Conservation (phyloP, 208 protist genomes). For the Tritrichomonas musculus region DNA sequence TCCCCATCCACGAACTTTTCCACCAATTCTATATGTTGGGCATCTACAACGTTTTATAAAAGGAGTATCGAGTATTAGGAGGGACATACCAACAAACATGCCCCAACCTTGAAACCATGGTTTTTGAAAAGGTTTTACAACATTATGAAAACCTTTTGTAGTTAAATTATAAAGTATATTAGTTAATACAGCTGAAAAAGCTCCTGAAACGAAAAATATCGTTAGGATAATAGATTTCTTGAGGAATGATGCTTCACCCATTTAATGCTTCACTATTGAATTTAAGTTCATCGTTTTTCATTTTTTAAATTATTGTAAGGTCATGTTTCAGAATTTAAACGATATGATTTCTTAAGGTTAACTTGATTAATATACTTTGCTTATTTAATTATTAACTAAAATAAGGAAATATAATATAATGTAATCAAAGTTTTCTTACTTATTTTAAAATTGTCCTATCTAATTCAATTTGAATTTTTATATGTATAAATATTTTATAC, state of each 20-base stretch:
- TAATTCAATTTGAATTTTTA: too few species aligned
- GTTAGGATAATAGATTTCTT: neutral
- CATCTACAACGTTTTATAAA: neutral
- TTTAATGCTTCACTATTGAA: too few species aligned
- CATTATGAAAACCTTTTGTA: neutral
- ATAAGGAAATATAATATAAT: too few species aligned
- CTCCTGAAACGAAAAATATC: neutral
- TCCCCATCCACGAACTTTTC: neutral
- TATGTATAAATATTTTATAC: too few species aligned
- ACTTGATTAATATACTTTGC: too few species aligned
- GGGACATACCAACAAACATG: conserved; percentile 9
- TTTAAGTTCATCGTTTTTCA: too few species aligned
- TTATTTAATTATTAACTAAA: too few species aligned
- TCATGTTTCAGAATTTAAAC: too few species aligned
- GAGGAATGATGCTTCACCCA: neutral
- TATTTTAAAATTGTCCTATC: too few species aligned
- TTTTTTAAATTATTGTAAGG: too few species aligned
- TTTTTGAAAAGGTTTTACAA: neutral
- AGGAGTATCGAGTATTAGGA: neutral
- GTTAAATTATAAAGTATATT: neutral
- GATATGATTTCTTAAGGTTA: too few species aligned
- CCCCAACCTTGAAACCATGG: neutral
- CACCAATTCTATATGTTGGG: neutral
- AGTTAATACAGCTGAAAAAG: neutral
- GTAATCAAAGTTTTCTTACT: too few species aligned